A percentile compares a stretch with the other conserved stretches of the same genome.
phyloP scores from a whole-genome alignment of 148 eudicot genomes.

The Spergularia marina region DNA sequence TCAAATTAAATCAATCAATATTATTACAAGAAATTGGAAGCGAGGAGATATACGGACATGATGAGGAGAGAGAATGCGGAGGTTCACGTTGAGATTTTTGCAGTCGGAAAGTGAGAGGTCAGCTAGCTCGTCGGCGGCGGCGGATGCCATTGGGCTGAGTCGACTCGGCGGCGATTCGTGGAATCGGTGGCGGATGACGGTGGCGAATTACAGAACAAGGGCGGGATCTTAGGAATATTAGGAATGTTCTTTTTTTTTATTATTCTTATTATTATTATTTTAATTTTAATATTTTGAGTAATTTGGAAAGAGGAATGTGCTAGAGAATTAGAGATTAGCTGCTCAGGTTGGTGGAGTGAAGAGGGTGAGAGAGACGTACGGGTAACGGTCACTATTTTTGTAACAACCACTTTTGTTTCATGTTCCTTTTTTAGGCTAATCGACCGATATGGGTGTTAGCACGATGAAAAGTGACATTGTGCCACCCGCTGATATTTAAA shows the following conservation, averaged over 20 bases:
- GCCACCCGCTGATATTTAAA: too few species aligned
- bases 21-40: neutral
- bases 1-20: neutral
- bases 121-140: slow-evolving; percentile 37
- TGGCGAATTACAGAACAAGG: neutral
- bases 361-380: slow-evolving; percentile 14
- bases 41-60: slow-evolving; percentile 36
- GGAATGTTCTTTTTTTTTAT: neutral
- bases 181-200: neutral
- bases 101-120: slow-evolving; percentile 40
- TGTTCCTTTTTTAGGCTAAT: neutral
- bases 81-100: slow-evolving; percentile 56
- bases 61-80: slow-evolving; percentile 51
- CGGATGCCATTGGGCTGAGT: slow-evolving; percentile 35
- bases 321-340: neutral
- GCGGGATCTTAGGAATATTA: neutral
- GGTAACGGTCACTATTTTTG: slow-evolving; percentile 20
- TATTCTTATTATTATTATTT: neutral
- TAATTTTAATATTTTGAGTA: neutral
- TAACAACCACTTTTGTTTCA: neutral
- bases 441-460: too few species aligned
- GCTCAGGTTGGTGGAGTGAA: neutral
- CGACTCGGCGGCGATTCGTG: slow-evolving; percentile 16
- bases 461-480: too few species aligned
- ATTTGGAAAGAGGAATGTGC: neutral